A percentile compares a stretch with the other conserved stretches of the same genome.
These are phyloP conservation scores for Eucalyptus sideroxylon DNA, from an alignment of 345 rosid species.

Conservation along the genomic window DNA sequence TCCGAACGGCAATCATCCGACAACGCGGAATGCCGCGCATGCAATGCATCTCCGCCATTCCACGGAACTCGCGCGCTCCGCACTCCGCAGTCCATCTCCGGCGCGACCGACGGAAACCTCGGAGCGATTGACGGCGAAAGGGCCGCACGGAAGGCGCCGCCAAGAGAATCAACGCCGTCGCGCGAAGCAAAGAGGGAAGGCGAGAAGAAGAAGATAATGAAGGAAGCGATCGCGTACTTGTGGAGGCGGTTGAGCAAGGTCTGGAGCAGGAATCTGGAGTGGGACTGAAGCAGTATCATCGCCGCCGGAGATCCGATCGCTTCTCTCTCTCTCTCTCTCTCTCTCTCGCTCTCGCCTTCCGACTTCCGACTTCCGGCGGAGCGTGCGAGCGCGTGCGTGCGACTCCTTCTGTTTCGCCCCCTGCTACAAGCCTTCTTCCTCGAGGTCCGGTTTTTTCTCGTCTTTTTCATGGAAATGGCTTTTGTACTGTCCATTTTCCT, in stretches of 20 bases:
- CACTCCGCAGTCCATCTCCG: not conserved
- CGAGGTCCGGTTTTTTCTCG: not conserved
- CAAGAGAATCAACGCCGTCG: not conserved
- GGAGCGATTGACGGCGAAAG: not conserved
- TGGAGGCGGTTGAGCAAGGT: conserved; percentile 65
- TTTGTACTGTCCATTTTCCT: not conserved
- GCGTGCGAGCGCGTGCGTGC: not conserved
- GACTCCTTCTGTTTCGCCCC: not conserved
- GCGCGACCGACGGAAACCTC: not conserved
- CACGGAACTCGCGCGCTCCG: not conserved
- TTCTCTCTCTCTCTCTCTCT: not conserved
- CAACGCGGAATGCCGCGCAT: not conserved
- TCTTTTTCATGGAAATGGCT: not conserved
- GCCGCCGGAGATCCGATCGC: not conserved
- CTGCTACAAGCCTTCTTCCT: not conserved
- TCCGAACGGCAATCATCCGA: not conserved
- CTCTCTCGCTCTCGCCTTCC: not conserved
- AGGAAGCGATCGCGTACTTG: conserved; percentile 22
- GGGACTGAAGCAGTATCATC: conserved; percentile 86
- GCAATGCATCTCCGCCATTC: not conserved
- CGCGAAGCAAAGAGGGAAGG: not conserved
- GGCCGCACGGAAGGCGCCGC: not conserved
- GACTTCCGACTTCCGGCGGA: not conserved
- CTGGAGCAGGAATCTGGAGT: conserved; percentile 91
- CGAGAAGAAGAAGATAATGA: not conserved